phyloP scores from a whole-genome alignment of 345 rosid species.

The Cardiospermum halicacabum region DNA sequence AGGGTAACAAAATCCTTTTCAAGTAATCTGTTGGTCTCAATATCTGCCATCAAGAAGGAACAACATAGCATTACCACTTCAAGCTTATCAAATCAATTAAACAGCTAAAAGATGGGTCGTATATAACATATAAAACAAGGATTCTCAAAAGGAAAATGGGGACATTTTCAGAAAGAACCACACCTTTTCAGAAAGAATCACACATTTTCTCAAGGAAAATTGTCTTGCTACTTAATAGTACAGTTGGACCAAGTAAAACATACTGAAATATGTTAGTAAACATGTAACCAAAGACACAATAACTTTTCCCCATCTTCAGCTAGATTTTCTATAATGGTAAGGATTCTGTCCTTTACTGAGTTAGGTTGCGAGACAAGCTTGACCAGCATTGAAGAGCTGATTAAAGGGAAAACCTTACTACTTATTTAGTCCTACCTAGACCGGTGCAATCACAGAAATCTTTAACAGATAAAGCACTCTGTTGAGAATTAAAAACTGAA shows the following conservation, averaged over 20 bases:
- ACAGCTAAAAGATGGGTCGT: not conserved
- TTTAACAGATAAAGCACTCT: not conserved
- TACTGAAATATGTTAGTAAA: not conserved
- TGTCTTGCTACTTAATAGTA: too few species aligned
- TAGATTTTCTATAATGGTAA: not conserved
- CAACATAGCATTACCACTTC: slow-evolving; percentile 11
- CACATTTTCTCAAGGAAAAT: not conserved
- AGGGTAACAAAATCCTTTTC: slow-evolving; percentile 80
- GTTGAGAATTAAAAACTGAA: not conserved
- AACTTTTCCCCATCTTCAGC: not conserved
- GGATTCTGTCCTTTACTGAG: not conserved
- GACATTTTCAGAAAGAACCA: not conserved
- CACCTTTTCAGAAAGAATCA: too few species aligned
- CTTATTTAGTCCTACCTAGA: not conserved
- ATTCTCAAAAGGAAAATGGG: not conserved
- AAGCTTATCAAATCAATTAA: slow-evolving; percentile 16
- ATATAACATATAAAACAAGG: not conserved
- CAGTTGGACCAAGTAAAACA: not conserved
- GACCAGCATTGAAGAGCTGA: too few species aligned
- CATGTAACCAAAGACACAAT: not conserved
- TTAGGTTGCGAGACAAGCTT: too few species aligned
- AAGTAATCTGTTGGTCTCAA: slow-evolving; percentile 74
- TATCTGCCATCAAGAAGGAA: slow-evolving; percentile 43
- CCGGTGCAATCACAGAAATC: not conserved
- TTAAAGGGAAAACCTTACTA: not conserved